Conservation (phyloP, 2,329 filamentous ascomycete species). For the Pseudogymnoascus sp. region DNA sequence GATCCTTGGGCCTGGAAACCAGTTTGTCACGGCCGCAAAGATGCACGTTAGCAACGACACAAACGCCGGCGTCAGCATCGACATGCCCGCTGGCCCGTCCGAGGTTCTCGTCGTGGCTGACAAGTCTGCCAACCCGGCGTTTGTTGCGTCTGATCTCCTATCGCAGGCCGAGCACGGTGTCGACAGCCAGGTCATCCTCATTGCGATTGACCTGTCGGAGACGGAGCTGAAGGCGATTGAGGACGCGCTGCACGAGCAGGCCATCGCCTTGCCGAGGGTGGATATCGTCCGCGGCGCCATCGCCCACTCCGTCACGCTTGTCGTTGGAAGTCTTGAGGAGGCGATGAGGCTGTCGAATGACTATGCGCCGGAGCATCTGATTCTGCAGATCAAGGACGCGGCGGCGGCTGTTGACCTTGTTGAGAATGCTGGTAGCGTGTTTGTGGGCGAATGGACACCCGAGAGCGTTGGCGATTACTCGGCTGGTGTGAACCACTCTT, state of each 20-base stretch:
- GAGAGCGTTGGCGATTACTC: conserved; percentile 98
- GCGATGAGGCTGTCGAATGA: conserved; percentile 80
- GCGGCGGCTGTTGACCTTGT: conserved; percentile 68
- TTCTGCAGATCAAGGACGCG: conserved; percentile 77
- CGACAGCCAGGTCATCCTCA: conserved; percentile 88
- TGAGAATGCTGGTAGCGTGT: conserved; percentile 91
- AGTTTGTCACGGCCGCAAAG: conserved; percentile 97
- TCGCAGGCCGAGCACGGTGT: conserved; percentile 96
- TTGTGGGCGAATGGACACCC: conserved; percentile 92
- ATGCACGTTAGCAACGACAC: conserved; percentile 98
- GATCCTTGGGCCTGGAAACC: conserved; percentile 94
- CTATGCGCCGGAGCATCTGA: conserved; percentile 94
- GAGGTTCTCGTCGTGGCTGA: conserved; percentile 97
- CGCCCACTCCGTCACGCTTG: conserved; percentile 81
- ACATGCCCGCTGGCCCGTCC: conserved; percentile 96
- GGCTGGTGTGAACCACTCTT: conserved; percentile 91
- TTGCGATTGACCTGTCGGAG: conserved; percentile 73
- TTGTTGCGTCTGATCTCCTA: conserved; percentile 89
- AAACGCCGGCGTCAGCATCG: conserved; percentile 87
- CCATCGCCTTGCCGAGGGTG: conserved; percentile 76
- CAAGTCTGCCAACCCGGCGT: conserved; percentile 77
- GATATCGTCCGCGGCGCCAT: conserved; percentile 90
- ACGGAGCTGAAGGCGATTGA: conserved; percentile 73
- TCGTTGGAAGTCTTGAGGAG: conserved; percentile 61
- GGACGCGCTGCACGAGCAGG: conserved; percentile 82